Base-by-base conservation (phyloP, 345 rosid genomes). In the Gossypioides kirkii region DNA sequence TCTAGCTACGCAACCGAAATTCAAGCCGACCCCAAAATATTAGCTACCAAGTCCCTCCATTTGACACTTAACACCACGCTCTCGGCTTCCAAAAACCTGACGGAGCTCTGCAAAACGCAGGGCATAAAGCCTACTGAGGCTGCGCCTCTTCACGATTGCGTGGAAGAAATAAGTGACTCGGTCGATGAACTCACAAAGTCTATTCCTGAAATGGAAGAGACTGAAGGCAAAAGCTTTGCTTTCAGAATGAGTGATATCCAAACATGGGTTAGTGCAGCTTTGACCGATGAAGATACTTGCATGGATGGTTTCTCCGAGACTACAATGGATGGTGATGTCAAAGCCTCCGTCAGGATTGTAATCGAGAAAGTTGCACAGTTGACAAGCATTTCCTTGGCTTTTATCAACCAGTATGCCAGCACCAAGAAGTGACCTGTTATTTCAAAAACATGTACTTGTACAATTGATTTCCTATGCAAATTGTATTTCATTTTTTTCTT, bases 211-310 rank as follows among this genome's bases (percentile, higher is more conserved):
- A 63, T 89, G 78, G 66, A 65, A n/a, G 66, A 50, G 1, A 28
- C 2, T 8, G 9, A 2, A 4, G 25, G 60, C 38, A 41, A 70
- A 17, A 54, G 74, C 6, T 74, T 81, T 64, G 26, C 25, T 9
- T 55, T 78, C 28, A 50, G 71, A 54, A 76, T 83, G 65, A 78
- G 50, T 52, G 82, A 85, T 61, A 38, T 85, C 8, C 75, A 80
- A 28, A 85, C 84, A 58, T 85, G 88, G 88, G 84, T 85, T 17
- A 85, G 84, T 65, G 86, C 88, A 11, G 84, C 84, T 2, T 50
- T 78, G 49, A 81, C 78, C 4, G 77, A 85, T 64, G 86, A 82
- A 8, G 81, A 73, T 12, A 85, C 84, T 9, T 82, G 88, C 61
- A 36, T 73, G 80, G 86, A 82, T 74, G 83, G 63, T 26, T 71